Evolutionary conservation across 2,329 filamentous ascomycete genomes (phyloP), one percentile per base, ranked within the genome.

Genomic region (Pseudogymnoascus sp.): DNA sequence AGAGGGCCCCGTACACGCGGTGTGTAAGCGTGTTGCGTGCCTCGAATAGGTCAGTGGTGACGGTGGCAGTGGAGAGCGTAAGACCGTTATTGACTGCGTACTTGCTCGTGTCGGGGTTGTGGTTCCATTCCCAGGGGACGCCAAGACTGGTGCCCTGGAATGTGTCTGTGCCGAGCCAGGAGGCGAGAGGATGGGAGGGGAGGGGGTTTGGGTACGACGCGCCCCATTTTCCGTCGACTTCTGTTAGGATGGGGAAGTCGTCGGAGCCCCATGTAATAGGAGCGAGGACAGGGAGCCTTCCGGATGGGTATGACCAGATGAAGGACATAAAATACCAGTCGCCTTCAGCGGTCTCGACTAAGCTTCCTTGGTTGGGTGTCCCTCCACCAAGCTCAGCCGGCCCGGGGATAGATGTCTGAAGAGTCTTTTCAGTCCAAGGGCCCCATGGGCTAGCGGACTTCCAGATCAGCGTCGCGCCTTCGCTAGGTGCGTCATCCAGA

Each of bases 61-160:
- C 76, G 0, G 78, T 81, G 1, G 79, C 80, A 2, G 82, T 79
- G 25, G 70, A 72, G 1, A 85, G 73, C 0, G 73, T 75, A 2
- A 85, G 67, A 0, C 80, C 78, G 35, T 77, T 72, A 42, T 74
- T 69, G 8, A 83, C 73, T 1, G 67, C 69, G 66, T 72, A 85
- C 10, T 77, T 79, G 8, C 70, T 73, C 1, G 71, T 74, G 62
- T 85, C 81, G 0, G 83, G 83, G 68, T 85, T 85, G 65, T 85
- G 83, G 67, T 85, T 86, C 82, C 82, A 86, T 68, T 86, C 83
- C 80, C 81, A 86, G 2, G 77, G 72, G 0, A 75, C 74, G 6
- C 73, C 70, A 0, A 85, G 73, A 0, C 71, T 65, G 0, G 71
- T 67, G 0, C 78, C 79, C 0, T 65, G 60, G 65, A 85, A 85